Evolutionary conservation across 139 green algal species (phyloP), one percentile per base, ranked within the genome.

Genomic region (Chlamydomonas sp.): DNA sequence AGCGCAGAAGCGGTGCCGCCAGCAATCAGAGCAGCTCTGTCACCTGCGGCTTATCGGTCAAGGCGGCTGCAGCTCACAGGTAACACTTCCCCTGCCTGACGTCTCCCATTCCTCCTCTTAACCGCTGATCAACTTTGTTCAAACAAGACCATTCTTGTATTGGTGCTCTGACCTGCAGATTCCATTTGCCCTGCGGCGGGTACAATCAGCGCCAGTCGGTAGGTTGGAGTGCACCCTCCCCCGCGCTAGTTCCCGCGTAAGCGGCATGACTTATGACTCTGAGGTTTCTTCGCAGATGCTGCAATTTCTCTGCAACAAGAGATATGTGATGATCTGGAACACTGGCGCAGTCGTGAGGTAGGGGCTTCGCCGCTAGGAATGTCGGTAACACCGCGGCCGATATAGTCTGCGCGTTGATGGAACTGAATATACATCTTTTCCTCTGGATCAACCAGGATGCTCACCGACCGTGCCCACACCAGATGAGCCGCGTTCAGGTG

Each of bases 291-390:
- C 49, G 1, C 73, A 4, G 49, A 10, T 18, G 73, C 31, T 62
- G 49, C 73, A 14, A 17, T n/a, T 4, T 60, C 57, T 3, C 57
- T 63, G 0, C 17, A 78, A 4, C 59, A 72, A 59, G 2, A 68
- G 20, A 87, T 14, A 8, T 80, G 71, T 4, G 61, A 59, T 5
- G 82, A 87, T 8, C 58, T 79, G 71, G 61, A 80, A 62, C 82
- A 80, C 61, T 87, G 82, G 82, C 71, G 82, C 1, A 15, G 61
- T 12, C 64, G 82, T 0, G 82, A 87, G 82, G 82, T 87, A 61
- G n/a, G 82, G 31, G 31, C 31, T 49, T 49, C 31, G 31, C 31
- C 31, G 31, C 31, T 49, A 49, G 31, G 31, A 49, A 49, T 49
- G 31, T 49, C 31, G 31, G 31, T 49, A 49, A 49, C 31, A 49